Percentiles rank a stretch among this genome's conserved stretches.
These are phyloP conservation scores for Monosporozyma aquatica DNA, from an alignment of 805 yeast species.

Conservation along the genomic window DNA sequence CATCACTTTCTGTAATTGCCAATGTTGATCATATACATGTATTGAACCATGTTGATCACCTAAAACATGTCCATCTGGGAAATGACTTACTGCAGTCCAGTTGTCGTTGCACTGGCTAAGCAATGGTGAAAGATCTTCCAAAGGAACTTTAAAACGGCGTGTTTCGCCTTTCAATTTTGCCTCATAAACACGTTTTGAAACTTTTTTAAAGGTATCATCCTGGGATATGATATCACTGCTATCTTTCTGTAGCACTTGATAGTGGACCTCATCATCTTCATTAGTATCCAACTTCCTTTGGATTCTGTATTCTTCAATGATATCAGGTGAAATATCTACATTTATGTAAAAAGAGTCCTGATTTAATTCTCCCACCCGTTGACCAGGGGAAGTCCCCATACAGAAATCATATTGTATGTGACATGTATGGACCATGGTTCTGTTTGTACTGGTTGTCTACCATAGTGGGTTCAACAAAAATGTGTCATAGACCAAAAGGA, in stretches of 20 bases:
- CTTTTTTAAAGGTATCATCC: slow-evolving; percentile 9
- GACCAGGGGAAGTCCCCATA: slow-evolving; percentile 37
- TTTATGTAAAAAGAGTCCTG: slow-evolving; percentile 36
- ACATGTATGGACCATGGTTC: slow-evolving; percentile 7
- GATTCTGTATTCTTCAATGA: slow-evolving; percentile 26
- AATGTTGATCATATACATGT: slow-evolving; percentile 13
- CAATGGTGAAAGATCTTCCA: background rate
- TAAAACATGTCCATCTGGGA: slow-evolving; percentile 25
- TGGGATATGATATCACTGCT: slow-evolving; percentile 2
- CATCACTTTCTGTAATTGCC: slow-evolving; percentile 9
- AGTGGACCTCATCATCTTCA: slow-evolving; percentile 7
- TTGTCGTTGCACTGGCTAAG: slow-evolving; percentile 1
- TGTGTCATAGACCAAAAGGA: too few relatives aligned
- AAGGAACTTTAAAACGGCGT: slow-evolving; percentile 10
- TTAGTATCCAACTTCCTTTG: slow-evolving; percentile 15
- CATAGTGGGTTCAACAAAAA: too few relatives aligned
- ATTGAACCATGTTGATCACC: slow-evolving; percentile 33
- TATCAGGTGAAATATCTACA: slow-evolving; percentile 20
- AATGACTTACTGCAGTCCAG: slow-evolving; percentile 30
- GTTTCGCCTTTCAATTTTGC: slow-evolving; percentile 9
- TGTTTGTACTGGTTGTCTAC: background rate
- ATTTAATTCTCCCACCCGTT: slow-evolving; percentile 29
- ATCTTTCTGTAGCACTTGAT: slow-evolving; percentile 2
- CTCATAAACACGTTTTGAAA: slow-evolving; percentile 7
- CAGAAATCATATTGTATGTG: slow-evolving; percentile 39